These are phyloP conservation scores for Pseudoturritis turrita DNA, from an alignment of 345 rosid genomes.

Conservation along the genomic window DNA sequence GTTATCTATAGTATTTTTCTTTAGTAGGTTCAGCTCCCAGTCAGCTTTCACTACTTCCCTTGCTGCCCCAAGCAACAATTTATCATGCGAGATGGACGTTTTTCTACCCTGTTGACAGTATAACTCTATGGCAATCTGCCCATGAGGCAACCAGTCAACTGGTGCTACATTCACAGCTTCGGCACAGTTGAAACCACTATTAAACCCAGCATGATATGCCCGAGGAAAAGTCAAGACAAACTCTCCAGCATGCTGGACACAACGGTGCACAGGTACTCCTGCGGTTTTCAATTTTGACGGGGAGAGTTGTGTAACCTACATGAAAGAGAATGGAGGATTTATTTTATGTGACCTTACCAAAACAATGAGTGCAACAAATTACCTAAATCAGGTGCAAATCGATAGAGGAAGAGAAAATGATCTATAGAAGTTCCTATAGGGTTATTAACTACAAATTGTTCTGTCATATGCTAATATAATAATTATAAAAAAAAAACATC, in stretches of 20 bases:
- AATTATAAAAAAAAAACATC: background rate
- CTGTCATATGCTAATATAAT: background rate
- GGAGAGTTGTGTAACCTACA: slow-evolving; percentile 97
- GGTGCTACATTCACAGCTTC: slow-evolving; percentile 99
- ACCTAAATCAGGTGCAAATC: background rate
- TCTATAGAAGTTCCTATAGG: background rate
- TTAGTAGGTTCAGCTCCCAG: slow-evolving; percentile 90
- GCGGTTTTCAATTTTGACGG: slow-evolving; percentile 86
- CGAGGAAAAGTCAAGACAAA: slow-evolving; percentile 96
- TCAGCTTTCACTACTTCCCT: slow-evolving; percentile 97
- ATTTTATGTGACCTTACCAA: background rate
- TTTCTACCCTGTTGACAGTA: slow-evolving; percentile 86
- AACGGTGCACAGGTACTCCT: slow-evolving; percentile 91
- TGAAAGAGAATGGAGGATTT: background rate
- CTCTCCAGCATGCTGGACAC: slow-evolving; percentile 91
- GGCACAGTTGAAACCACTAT: slow-evolving; percentile 93
- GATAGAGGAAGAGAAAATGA: background rate
- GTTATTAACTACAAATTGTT: background rate
- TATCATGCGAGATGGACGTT: slow-evolving; percentile 97
- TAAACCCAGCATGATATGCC: slow-evolving; percentile 98
- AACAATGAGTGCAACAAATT: background rate
- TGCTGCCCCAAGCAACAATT: slow-evolving; percentile 95
- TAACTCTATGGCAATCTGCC: slow-evolving; percentile 85
- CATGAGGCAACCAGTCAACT: slow-evolving; percentile 98
- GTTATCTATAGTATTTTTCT: slow-evolving; percentile 65